Base-by-base conservation (phyloP, 805 yeast species). In the Saccharomycopsis oosterbeekiorum region DNA sequence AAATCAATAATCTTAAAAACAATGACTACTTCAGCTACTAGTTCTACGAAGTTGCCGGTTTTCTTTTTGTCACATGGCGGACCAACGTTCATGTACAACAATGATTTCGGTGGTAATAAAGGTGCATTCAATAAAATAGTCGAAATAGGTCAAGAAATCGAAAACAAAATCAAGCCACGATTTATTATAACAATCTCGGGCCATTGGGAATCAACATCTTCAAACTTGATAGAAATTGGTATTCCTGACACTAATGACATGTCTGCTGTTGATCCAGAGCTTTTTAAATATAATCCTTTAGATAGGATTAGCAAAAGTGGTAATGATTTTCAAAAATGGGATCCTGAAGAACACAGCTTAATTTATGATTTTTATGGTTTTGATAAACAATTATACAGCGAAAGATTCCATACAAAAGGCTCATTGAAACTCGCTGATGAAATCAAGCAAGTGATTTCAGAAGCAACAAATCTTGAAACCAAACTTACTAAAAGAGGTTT, bases 11-110 rank as follows among this genome's bases (percentile, higher is more conserved):
- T 37, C 15, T 5, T 12, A 37, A 37, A 10, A 10, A 6, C 39
- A 29, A 53, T 34, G 56, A 15, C 26, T 10, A 34, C 41, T 4
- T 24, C 40, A 5, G 6, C 8, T 36, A 6, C 21, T 17, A 53
- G 15, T 29, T 36, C 39, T 2, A n/a, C 43, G 12, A 57, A 37
- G 37, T 21, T 51, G 34, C 93, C 94, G 6, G 80, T 84, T 0
- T 86, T 74, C 69, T 89, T 88, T 70, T 69, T 87, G 53, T 83
- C 89, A n/a, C 96, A 88, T 72, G 96, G 96, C 8, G 94, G 92
- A 0, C 96, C 96, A 8, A 83, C 88, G 1, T 86, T 88, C 70
- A 81, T 87, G 76, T 84, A 85, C 67, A 72, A 76, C n/a, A 78
- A 75, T 57, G 75, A 72, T 24, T 72, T 75, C 56, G 83, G 83